Percentiles rank a stretch among this genome's conserved stretches.
These are phyloP conservation scores for Linnemannia hyalina DNA, from an alignment of 192 early-diverging fungal species.

Conservation along the genomic window DNA sequence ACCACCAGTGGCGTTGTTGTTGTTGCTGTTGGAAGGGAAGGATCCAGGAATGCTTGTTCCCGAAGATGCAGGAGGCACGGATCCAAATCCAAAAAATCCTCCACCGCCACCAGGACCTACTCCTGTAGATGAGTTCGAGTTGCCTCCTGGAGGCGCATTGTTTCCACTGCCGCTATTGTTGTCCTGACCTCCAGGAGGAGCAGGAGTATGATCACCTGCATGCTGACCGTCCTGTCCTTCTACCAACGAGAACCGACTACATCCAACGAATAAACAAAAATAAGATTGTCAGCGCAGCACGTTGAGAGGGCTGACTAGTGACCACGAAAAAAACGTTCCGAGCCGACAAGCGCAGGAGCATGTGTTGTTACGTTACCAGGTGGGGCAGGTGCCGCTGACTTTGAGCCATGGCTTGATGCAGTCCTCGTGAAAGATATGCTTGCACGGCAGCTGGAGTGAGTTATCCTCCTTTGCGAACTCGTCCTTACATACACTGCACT, in stretches of 20 bases:
- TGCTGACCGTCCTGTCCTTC: slow-evolving; percentile 11
- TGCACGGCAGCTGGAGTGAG: slow-evolving; percentile 81
- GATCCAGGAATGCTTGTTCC: background rate
- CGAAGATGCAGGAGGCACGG: background rate
- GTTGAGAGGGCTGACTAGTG: background rate
- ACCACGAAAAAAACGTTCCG: background rate
- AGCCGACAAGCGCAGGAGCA: too few relatives aligned
- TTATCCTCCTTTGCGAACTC: slow-evolving; percentile 80
- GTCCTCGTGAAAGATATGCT: slow-evolving; percentile 88
- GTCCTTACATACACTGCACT: slow-evolving; percentile 94
- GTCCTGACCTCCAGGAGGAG: background rate
- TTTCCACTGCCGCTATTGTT: slow-evolving; percentile 11
- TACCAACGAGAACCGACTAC: slow-evolving; percentile 32
- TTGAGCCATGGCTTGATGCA: slow-evolving; percentile 95
- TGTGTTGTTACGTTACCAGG: slow-evolving; percentile 68
- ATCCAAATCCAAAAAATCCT: background rate
- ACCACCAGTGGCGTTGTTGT: background rate
- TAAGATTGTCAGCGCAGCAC: background rate
- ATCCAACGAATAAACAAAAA: background rate
- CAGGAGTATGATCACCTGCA: background rate
- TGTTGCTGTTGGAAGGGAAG: background rate
- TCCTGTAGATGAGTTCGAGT: background rate
- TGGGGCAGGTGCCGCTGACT: slow-evolving; percentile 94
- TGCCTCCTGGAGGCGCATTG: background rate
- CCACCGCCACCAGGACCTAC: background rate